These are phyloP conservation scores for Suhomyces wounanorum DNA, from an alignment of 1,139 yeast genomes.

Conservation along the genomic window DNA sequence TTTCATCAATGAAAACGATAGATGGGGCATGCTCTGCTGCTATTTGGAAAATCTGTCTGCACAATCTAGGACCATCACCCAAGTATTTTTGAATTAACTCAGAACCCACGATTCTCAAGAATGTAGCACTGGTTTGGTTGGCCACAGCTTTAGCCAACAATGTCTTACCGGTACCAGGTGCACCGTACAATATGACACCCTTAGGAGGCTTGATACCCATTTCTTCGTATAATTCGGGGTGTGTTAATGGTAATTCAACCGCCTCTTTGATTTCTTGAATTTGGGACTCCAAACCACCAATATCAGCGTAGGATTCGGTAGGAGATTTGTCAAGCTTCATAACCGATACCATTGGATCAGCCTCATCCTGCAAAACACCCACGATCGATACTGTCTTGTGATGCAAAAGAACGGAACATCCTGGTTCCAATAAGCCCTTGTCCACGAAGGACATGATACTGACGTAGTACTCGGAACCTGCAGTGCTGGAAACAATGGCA, in stretches of 20 bases:
- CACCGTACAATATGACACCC: slow-evolving; percentile 97
- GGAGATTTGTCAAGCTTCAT: slow-evolving; percentile 98
- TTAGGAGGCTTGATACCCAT: slow-evolving; percentile 99
- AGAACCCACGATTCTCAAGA: slow-evolving; percentile 93
- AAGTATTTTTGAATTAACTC: slow-evolving; percentile 95
- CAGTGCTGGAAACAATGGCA: slow-evolving; percentile 94
- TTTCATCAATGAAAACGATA: slow-evolving; percentile 97
- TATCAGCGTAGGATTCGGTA: slow-evolving; percentile 93
- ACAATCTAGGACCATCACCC: slow-evolving; percentile 97
- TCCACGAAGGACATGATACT: slow-evolving; percentile 97
- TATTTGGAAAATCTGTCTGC: slow-evolving; percentile 92
- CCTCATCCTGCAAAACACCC: slow-evolving; percentile 94
- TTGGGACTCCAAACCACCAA: slow-evolving; percentile 95
- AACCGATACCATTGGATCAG: slow-evolving; percentile 96
- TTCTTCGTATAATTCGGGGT: slow-evolving; percentile 96
- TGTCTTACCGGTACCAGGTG: slow-evolving; percentile 99
- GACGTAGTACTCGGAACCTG: slow-evolving; percentile 97
- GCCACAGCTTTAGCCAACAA: slow-evolving; percentile 98
- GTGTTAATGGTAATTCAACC: slow-evolving; percentile 95
- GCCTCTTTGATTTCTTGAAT: slow-evolving; percentile 98
- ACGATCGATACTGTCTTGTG: slow-evolving; percentile 94
- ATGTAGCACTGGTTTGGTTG: slow-evolving; percentile 95
- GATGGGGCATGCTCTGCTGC: slow-evolving; percentile 98
- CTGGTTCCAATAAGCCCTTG: slow-evolving; percentile 93
- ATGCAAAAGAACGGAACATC: slow-evolving; percentile 94